Conservation (phyloP, 2,329 filamentous ascomycete species). For the Aureobasidium sp. region DNA sequence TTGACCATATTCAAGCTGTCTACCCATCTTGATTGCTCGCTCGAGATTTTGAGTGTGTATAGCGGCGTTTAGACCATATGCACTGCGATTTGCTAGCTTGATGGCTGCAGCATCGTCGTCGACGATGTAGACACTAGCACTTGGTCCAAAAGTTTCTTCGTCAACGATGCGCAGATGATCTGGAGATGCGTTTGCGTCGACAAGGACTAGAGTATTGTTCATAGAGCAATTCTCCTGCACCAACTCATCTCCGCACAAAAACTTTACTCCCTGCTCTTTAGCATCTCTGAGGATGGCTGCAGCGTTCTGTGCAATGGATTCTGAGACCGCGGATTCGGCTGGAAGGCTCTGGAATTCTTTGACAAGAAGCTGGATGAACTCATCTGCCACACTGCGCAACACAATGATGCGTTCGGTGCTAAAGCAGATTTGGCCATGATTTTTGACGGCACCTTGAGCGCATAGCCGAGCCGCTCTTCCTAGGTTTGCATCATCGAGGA, state of each 20-base stretch:
- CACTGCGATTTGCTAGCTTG: constrained; percentile 19
- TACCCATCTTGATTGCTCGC: constrained; percentile 21
- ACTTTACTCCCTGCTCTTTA: constrained; percentile 20
- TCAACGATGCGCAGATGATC: constrained; percentile 20
- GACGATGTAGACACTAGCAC: constrained; percentile 21
- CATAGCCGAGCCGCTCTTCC: constrained; percentile 31
- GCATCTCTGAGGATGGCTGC: constrained; percentile 22
- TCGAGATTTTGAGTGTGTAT: constrained; percentile 24
- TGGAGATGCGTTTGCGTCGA: constrained; percentile 12
- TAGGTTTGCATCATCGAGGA: constrained; percentile 40
- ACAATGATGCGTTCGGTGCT: constrained; percentile 30
- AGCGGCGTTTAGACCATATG: constrained; percentile 25
- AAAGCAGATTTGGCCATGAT: constrained; percentile 32
- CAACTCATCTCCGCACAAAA: constrained; percentile 20
- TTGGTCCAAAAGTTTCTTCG: constrained; percentile 26
- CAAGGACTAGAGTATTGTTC: constrained; percentile 18
- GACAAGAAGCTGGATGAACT: constrained; percentile 18
- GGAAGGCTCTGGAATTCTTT: constrained; percentile 12
- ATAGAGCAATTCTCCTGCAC: constrained; percentile 15
- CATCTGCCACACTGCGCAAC: constrained; percentile 16
- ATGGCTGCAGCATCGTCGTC: constrained; percentile 21
- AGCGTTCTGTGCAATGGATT: constrained; percentile 25
- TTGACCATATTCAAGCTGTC: constrained; percentile 21
- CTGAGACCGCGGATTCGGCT: constrained; percentile 18
- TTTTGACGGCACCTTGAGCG: constrained; percentile 23